Conservation (phyloP, 441 rosid genomes). For the Corymbia citriodora region DNA sequence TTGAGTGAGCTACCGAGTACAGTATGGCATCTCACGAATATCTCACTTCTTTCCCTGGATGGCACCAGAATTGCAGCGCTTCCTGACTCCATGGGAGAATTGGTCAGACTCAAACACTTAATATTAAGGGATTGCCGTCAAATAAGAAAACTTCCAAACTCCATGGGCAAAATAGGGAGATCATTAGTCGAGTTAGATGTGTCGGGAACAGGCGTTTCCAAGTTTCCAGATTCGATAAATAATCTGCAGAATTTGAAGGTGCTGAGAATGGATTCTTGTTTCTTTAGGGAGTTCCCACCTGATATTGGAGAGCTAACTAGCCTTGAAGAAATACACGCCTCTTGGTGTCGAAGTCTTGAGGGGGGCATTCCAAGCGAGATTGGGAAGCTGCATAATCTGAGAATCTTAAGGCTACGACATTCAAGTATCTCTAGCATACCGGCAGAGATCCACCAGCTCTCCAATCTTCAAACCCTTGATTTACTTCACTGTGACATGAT, state of each 20-base stretch:
- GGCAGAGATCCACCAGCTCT: too few relatives aligned
- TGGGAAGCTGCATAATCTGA: too few relatives aligned
- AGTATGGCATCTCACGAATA: background rate
- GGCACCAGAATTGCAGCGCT: background rate
- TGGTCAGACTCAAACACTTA: background rate
- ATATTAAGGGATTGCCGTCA: background rate
- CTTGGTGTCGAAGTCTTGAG: too few relatives aligned
- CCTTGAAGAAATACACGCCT: too few relatives aligned
- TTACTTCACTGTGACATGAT: too few relatives aligned
- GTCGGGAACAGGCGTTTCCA: fast-evolving
- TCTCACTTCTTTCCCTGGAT: background rate
- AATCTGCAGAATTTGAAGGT: background rate
- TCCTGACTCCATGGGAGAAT: background rate
- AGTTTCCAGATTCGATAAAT: background rate
- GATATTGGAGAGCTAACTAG: too few relatives aligned
- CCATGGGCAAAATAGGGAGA: background rate
- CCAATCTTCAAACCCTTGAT: background rate
- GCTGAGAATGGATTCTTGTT: too few relatives aligned
- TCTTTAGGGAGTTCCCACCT: too few relatives aligned
- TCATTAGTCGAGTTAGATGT: background rate
- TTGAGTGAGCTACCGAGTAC: fast-evolving
- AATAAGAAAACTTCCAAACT: background rate
- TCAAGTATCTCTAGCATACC: too few relatives aligned
- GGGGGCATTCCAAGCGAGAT: too few relatives aligned
- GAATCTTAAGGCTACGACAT: too few relatives aligned